Base-by-base conservation (phyloP, 345 rosid species). In the Nephelium lappaceum region DNA sequence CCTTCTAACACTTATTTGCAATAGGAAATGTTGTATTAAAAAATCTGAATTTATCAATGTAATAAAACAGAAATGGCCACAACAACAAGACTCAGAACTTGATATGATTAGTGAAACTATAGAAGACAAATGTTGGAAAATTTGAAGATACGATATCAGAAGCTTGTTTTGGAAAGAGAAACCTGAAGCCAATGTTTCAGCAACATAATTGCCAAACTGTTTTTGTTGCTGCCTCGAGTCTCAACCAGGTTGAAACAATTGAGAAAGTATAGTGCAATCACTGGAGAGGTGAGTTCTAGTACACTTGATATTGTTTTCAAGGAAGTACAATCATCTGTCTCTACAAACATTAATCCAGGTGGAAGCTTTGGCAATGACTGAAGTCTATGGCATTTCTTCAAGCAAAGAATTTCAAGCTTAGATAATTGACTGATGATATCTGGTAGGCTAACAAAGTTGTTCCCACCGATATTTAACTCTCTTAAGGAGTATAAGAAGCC, bases 341-440 rank as follows among this genome's bases (percentile, higher is more conserved):
- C 53, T 36, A 80, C 18, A 1, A 0, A 5, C 47, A 14, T 11
- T 6, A 80, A 4, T 2, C 31, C 45, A 0, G 80, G 73, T 25
- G 83, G 31, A 27, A 27, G 31, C 31, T 27, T 27, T 27, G 31
- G 31, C 31, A 27, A 27, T 27, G 31, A 27, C 5, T 0, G 15
- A 42, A 81, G 80, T 21, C 5, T 42, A 41, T 3, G 7, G 73
- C 83, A 81, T 39, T 49, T 0, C n/a, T 36, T 15, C 36, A 81
- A 5, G 39, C 11, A 7, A 62, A 76, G 76, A 4, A 11, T 27
- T 81, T 71, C 47, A 18, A 81, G 72, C 21, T 64, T 25, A 16
- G 60, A 8, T 6, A 81, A 76, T 16, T 57, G 61, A 15, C 23
- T 6, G 61, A 57, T 57, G 61, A 7, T 16, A 4, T 57, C 61